Conservation (phyloP, 1,139 yeast genomes). For the Pichia sp. region DNA sequence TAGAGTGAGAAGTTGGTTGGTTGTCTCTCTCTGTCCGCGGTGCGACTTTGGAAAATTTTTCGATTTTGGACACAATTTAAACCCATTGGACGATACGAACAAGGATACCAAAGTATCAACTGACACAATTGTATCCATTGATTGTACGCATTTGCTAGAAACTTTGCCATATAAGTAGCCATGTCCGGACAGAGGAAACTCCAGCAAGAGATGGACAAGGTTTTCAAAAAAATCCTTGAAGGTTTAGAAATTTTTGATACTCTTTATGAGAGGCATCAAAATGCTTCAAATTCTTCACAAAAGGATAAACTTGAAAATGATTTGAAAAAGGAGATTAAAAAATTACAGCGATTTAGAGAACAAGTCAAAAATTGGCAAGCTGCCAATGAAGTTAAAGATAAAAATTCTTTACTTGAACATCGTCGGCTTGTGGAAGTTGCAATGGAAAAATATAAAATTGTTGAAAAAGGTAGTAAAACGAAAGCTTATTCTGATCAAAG, state of each 20-base stretch:
- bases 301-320: constrained; percentile 86
- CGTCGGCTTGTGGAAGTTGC: constrained; percentile 66
- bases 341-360: constrained; percentile 84
- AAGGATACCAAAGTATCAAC: too few relatives aligned
- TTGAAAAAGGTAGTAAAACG: constrained; percentile 66
- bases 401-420: constrained; percentile 51
- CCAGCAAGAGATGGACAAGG: constrained; percentile 60
- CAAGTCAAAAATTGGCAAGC: constrained; percentile 76
- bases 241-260: constrained; percentile 65
- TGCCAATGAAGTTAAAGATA: constrained; percentile 64
- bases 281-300: constrained; percentile 53
- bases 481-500: constrained; percentile 66
- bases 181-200: constrained; percentile 30
- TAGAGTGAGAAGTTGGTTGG: too few relatives aligned
- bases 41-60: constrained; percentile 15
- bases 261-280: constrained; percentile 61
- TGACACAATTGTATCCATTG: too few relatives aligned
- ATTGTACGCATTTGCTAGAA: too few relatives aligned
- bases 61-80: too few relatives aligned
- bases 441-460: constrained; percentile 75
- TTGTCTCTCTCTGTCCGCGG: too few relatives aligned
- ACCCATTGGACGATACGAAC: too few relatives aligned
- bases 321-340: constrained; percentile 91
- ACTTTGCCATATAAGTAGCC: too few relatives aligned
- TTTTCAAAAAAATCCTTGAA: constrained; percentile 70